These are phyloP conservation scores for Alternaria brassicicola DNA, from an alignment of 2,329 filamentous ascomycete species.

Conservation along the genomic window DNA sequence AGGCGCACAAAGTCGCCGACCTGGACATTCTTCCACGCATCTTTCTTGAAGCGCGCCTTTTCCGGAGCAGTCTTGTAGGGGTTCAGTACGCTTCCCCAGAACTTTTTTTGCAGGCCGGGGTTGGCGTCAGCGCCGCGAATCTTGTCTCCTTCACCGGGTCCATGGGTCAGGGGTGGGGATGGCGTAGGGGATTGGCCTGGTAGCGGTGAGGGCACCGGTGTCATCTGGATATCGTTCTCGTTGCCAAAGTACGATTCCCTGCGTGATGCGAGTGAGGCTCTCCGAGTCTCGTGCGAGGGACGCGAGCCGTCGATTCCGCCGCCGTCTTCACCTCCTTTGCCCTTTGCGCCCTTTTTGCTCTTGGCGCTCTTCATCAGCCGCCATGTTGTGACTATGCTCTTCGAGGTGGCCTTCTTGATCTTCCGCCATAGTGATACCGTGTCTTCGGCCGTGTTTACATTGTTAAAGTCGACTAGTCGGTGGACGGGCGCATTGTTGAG, in stretches of 20 bases:
- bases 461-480: constrained; percentile 83
- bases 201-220: constrained; percentile 83
- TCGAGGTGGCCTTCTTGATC: constrained; percentile 86
- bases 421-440: constrained; percentile 83
- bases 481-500: constrained; percentile 97
- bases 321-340: constrained; percentile 56
- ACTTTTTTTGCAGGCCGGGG: constrained; percentile 52
- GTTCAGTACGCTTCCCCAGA: constrained; percentile 76
- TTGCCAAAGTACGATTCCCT: constrained; percentile 60
- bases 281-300: constrained; percentile 69
- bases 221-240: constrained; percentile 84
- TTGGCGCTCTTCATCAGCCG: constrained; percentile 53
- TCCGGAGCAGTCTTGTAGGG: constrained; percentile 67
- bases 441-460: constrained; percentile 91
- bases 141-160: constrained; percentile 35
- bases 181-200: constrained; percentile 54
- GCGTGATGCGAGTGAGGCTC: constrained; percentile 62
- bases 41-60: constrained; percentile 85
- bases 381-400: constrained; percentile 63
- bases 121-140: constrained; percentile 33
- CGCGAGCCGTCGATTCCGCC: constrained; percentile 62
- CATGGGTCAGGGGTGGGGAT: constrained; percentile 36
- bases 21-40: constrained; percentile 92
- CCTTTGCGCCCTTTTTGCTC: constrained; percentile 41
- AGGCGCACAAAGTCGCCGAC: constrained; percentile 96